A percentile compares a stretch with the other conserved stretches of the same genome.
Evolutionary conservation across 345 rosid species (phyloP).

Genomic region (Citrus sp.): DNA sequence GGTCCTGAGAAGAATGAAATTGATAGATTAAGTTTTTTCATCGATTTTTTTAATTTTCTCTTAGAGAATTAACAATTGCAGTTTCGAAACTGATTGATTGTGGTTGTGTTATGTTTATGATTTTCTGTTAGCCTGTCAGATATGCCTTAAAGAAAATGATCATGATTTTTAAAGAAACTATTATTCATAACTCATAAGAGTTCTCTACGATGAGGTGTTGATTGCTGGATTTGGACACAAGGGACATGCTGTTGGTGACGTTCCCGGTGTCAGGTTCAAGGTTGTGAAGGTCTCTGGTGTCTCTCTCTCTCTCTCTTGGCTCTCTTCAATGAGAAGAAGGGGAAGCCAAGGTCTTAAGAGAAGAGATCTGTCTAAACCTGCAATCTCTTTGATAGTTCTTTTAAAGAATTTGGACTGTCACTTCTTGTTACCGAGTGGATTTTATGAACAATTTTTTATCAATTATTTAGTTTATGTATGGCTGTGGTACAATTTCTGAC

Average conservation of each 20-base stretch:
- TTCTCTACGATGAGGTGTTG: slow-evolving; percentile 49
- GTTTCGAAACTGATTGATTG: too few species aligned
- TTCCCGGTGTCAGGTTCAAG: slow-evolving; percentile 88
- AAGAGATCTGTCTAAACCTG: not conserved
- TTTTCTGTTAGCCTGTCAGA: too few species aligned
- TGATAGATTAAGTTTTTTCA: too few species aligned
- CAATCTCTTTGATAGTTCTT: not conserved
- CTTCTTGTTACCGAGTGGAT: slow-evolving; percentile 5
- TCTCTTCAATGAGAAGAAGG: slow-evolving; percentile 76
- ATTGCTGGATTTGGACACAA: slow-evolving; percentile 78
- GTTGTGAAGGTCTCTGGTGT: slow-evolving; percentile 82
- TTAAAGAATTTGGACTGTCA: slow-evolving; percentile 6
- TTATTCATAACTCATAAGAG: too few species aligned
- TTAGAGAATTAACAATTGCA: too few species aligned
- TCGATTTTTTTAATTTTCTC: too few species aligned
- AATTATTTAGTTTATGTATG: slow-evolving; percentile 2
- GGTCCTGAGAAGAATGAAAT: too few species aligned
- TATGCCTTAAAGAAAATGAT: too few species aligned
- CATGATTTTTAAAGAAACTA: too few species aligned
- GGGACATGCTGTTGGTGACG: slow-evolving; percentile 83
- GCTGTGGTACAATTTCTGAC: not conserved
- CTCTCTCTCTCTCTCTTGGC: slow-evolving; percentile 57
- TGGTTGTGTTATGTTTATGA: too few species aligned
- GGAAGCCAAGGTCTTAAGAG: slow-evolving; percentile 71
- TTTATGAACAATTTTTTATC: slow-evolving; percentile 14